phyloP scores from a whole-genome alignment of 1,139 yeast genomes.

The Yamadazyma dendronema region DNA sequence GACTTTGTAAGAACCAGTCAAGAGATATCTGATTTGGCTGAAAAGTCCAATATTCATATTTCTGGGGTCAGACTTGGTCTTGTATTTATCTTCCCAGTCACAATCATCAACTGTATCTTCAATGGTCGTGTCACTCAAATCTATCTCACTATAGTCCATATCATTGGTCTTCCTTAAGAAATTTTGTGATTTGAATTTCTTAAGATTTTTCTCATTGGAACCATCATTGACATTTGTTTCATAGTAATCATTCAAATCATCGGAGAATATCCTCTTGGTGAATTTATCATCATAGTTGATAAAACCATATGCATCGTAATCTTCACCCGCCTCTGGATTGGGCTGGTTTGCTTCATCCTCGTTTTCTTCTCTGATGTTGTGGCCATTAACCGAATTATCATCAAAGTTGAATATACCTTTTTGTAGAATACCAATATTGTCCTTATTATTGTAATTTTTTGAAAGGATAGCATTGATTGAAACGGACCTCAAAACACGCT shows the following conservation, averaged over 20 bases:
- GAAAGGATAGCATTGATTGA: constrained; percentile 43
- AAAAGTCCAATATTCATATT: constrained; percentile 27
- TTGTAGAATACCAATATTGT: constrained; percentile 19
- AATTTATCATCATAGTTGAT: constrained; percentile 29
- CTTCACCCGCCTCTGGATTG: constrained; percentile 10
- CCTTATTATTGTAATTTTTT: constrained; percentile 23
- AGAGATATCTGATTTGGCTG: constrained; percentile 33
- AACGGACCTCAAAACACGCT: constrained; percentile 44
- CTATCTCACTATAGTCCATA: constrained; percentile 12
- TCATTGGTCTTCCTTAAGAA: constrained; percentile 19
- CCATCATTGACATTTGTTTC: constrained; percentile 18
- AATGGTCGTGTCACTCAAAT: constrained; percentile 9
- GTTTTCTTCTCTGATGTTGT: constrained; percentile 15
- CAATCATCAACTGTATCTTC: constrained; percentile 15
- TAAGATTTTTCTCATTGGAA: constrained; percentile 26
- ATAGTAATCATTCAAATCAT: constrained; percentile 26
- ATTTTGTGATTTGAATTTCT: constrained; percentile 40
- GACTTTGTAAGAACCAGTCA: constrained; percentile 31
- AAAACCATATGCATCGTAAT: constrained; percentile 33
- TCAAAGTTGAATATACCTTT: constrained; percentile 19
- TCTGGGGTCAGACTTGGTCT: constrained; percentile 3
- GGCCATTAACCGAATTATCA: constrained; percentile 13
- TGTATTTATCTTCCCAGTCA: constrained; percentile 16
- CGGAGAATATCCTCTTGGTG: constrained; percentile 31
- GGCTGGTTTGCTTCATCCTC: constrained; percentile 15